Percentiles rank a stretch among this genome's conserved stretches.
Conservation (phyloP, 768 basidiomycete genomes). For the Grammothele lineata region DNA sequence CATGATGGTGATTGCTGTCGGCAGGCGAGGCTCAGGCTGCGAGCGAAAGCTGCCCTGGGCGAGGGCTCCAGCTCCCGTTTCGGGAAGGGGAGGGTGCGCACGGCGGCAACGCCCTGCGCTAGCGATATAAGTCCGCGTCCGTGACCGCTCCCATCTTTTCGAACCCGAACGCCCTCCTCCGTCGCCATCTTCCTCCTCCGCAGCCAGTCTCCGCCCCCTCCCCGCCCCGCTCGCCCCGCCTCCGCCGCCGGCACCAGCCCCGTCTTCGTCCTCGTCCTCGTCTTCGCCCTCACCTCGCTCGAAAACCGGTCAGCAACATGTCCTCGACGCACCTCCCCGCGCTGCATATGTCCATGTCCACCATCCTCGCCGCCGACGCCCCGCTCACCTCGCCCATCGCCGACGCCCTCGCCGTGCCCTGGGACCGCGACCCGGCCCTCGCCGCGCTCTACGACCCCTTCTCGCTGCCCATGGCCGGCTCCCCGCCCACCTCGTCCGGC, state of each 20-base stretch:
- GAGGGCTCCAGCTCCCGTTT: slow-evolving; percentile 1
- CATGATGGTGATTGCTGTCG: slow-evolving; percentile 11
- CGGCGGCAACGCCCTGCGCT: too few relatives aligned
- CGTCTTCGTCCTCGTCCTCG: too few relatives aligned
- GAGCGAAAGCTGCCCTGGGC: slow-evolving; percentile 5
- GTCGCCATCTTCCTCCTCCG: slow-evolving; percentile 10
- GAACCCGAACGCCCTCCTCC: slow-evolving; percentile 13
- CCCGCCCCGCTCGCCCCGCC: slow-evolving; percentile 1
- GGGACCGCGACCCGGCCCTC: slow-evolving; percentile 46
- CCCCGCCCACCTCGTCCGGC: slow-evolving; percentile 36
- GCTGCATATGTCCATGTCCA: slow-evolving; percentile 54
- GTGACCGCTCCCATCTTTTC: slow-evolving; percentile 11
- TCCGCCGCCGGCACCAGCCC: background rate
- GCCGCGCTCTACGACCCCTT: slow-evolving; percentile 40
- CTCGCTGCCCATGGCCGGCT: slow-evolving; percentile 37
- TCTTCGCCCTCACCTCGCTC: background rate
- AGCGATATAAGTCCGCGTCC: slow-evolving; percentile 19
- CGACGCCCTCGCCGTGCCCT: slow-evolving; percentile 38
- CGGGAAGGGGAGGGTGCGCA: too few relatives aligned
- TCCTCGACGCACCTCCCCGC: slow-evolving; percentile 21
- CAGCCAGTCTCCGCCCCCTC: slow-evolving; percentile 1
- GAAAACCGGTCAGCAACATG: slow-evolving; percentile 7
- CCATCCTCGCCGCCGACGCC: slow-evolving; percentile 55
- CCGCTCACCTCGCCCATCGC: slow-evolving; percentile 51
- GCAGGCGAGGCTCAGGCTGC: too few relatives aligned